Conservation (phyloP, 2,329 filamentous ascomycete species). For the Sporothrix euskadiensis region DNA sequence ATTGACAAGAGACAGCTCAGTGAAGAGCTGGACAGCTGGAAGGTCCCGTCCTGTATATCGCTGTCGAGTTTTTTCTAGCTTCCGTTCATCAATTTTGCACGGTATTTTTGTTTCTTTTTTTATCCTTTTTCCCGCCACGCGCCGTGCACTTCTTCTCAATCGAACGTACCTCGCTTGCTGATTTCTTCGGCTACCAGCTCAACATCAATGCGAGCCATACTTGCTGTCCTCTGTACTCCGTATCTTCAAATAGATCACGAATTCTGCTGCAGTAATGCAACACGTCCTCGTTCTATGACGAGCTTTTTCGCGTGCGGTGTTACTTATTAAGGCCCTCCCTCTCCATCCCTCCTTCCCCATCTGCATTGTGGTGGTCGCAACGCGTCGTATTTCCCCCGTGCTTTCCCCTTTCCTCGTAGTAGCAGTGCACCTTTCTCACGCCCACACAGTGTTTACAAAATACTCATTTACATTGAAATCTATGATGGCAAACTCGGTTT, state of each 20-base stretch:
- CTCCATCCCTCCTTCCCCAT: slow-evolving; percentile 13
- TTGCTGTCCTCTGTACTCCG: not conserved
- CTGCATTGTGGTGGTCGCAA: not conserved
- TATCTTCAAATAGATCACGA: not conserved
- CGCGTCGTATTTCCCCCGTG: not conserved
- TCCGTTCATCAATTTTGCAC: not conserved
- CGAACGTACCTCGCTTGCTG: not conserved
- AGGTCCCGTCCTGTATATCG: not conserved
- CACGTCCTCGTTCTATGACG: not conserved
- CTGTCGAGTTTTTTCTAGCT: slow-evolving; percentile 6
- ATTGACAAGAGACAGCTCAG: not conserved
- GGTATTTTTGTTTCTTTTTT: slow-evolving; percentile 14
- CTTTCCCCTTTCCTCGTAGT: not conserved
- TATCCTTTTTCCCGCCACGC: slow-evolving; percentile 15
- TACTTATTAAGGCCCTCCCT: slow-evolving; percentile 1
- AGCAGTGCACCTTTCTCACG: not conserved
- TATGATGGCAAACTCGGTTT: not conserved
- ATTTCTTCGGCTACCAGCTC: not conserved
- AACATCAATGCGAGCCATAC: not conserved
- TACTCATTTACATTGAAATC: not conserved
- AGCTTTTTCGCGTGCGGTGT: not conserved
- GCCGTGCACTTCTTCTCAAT: slow-evolving; percentile 6
- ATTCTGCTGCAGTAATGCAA: not conserved
- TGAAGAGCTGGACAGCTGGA: not conserved
- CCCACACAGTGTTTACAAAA: not conserved